Conservation (phyloP, 2,329 filamentous ascomycete genomes). For the Zalaria obscura region DNA sequence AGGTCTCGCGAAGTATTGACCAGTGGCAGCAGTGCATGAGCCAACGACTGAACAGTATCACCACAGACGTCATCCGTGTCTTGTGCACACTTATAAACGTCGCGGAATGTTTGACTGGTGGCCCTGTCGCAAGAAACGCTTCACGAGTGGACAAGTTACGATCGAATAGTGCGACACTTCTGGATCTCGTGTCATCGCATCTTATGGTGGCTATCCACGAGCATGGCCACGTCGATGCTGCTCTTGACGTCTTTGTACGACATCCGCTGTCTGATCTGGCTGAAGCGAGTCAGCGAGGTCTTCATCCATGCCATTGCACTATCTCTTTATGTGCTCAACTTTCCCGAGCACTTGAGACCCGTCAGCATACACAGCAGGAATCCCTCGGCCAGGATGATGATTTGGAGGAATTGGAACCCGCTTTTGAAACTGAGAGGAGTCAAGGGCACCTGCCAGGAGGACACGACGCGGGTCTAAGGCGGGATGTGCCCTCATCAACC, state of each 20-base stretch:
- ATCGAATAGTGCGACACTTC: slow-evolving; percentile 12
- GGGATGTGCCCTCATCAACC: background rate
- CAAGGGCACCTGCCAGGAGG: slow-evolving; percentile 7
- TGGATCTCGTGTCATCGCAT: slow-evolving; percentile 18
- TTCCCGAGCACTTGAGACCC: background rate
- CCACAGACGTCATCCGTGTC: slow-evolving; percentile 34
- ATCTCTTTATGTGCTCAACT: background rate
- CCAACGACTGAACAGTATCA: slow-evolving; percentile 17
- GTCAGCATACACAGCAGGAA: background rate
- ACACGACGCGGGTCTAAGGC: background rate
- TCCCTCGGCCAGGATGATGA: slow-evolving; percentile 24
- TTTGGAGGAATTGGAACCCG: slow-evolving; percentile 53
- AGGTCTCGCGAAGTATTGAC: background rate
- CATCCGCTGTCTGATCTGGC: background rate
- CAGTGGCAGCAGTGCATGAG: slow-evolving; percentile 2
- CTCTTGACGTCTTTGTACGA: slow-evolving; percentile 22
- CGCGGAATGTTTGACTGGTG: slow-evolving; percentile 18
- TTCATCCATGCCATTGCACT: background rate
- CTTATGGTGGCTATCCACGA: slow-evolving; percentile 23
- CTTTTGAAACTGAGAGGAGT: slow-evolving; percentile 47
- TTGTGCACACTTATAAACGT: slow-evolving; percentile 35
- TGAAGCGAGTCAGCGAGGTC: background rate
- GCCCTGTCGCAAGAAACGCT: slow-evolving; percentile 13
- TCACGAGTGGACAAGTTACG: slow-evolving; percentile 14
- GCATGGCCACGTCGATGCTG: slow-evolving; percentile 27